Conservation (phyloP, 116 monocot species). For the Papilionanthe hybrid region DNA sequence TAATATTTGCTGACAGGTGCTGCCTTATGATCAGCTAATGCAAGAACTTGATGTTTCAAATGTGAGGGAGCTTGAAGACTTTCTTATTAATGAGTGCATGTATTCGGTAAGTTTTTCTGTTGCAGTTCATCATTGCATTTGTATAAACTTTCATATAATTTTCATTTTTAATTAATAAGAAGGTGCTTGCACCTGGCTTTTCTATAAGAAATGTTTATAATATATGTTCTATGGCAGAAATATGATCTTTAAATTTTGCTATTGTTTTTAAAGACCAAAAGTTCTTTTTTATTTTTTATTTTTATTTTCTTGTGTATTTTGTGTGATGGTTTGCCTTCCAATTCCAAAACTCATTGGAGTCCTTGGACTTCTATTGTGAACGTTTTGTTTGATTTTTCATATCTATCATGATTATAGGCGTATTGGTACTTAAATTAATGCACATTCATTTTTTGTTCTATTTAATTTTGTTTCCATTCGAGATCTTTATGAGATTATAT, state of each 20-base stretch:
- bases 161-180: not conserved
- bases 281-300: not conserved
- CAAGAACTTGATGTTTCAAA: slow-evolving; percentile 87
- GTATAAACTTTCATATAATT: not conserved
- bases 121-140: not conserved
- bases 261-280: not conserved
- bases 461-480: not conserved
- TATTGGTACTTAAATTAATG: not conserved
- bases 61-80: slow-evolving; percentile 99
- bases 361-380: slow-evolving; percentile 2
- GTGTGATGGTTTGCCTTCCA: not conserved
- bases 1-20: slow-evolving; percentile 39
- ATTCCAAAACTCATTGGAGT: not conserved
- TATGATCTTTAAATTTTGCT: not conserved
- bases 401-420: not conserved
- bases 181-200: not conserved
- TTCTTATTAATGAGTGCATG: slow-evolving; percentile 99
- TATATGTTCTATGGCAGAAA: not conserved
- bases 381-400: not conserved
- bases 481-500: not conserved
- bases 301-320: too few relatives aligned
- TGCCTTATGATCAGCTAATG: slow-evolving; percentile 90
- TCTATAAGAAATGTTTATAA: not conserved
- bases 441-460: not conserved
- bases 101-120: slow-evolving; percentile 49